These are phyloP conservation scores for Penicillium ucsense DNA, from an alignment of 495 filamentous ascomycete species.

Conservation along the genomic window DNA sequence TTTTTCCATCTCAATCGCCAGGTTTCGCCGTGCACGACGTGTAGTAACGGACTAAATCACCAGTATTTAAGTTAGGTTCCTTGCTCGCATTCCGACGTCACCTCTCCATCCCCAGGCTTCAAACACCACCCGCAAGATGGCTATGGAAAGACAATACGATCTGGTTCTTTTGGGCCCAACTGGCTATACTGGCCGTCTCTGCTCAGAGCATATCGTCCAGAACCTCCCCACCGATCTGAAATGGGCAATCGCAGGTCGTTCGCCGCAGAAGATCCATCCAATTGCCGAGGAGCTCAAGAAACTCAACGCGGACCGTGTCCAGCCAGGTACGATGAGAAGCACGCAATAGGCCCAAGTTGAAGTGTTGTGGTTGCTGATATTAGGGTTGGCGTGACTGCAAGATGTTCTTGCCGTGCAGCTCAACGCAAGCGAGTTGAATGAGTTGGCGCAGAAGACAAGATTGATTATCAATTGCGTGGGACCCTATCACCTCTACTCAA, in stretches of 20 bases:
- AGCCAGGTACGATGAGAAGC: constrained; percentile 44
- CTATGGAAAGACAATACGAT: constrained; percentile 59
- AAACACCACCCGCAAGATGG: constrained; percentile 14
- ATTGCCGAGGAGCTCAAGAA: constrained; percentile 55
- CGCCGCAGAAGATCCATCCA: constrained; percentile 56
- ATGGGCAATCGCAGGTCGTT: constrained; percentile 88
- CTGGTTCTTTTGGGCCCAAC: constrained; percentile 73
- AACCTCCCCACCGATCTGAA: constrained; percentile 67
- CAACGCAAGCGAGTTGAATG: constrained; percentile 50
- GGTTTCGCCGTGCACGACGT: no score
- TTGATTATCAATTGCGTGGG: constrained; percentile 78
- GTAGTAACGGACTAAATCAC: no score
- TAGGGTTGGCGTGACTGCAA: not conserved
- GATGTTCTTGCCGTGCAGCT: constrained; percentile 49
- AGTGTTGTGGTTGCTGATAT: not conserved
- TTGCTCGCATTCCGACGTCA: no score
- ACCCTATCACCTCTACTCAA: constrained; percentile 71
- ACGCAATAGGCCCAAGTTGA: not conserved
- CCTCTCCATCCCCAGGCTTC: not conserved
- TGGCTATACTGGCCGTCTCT: constrained; percentile 78
- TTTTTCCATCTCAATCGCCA: no score
- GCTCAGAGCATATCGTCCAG: constrained; percentile 66
- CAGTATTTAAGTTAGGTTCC: no score
- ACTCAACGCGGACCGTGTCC: constrained; percentile 58
- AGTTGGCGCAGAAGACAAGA: constrained; percentile 63